Evolutionary conservation across 2,329 filamentous ascomycete species (phyloP).

Genomic region (Dactylellina leptospora): DNA sequence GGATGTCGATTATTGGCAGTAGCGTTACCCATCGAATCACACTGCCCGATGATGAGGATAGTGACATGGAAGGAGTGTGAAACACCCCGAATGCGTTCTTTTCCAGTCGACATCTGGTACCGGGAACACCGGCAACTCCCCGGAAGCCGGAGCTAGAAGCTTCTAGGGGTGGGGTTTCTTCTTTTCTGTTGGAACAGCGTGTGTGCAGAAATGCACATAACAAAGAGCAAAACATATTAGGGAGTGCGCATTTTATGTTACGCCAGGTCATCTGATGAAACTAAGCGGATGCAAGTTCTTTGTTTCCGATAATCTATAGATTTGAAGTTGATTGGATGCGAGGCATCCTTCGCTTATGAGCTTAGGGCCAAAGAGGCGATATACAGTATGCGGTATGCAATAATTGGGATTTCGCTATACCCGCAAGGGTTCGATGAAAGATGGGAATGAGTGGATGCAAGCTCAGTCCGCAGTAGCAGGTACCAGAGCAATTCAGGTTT

Average conservation of each 20-base stretch:
- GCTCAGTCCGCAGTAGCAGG: constrained; percentile 10
- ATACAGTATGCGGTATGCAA: constrained; percentile 35
- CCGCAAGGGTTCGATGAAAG: constrained; percentile 13
- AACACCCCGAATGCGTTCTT: not conserved
- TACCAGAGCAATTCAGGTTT: not conserved
- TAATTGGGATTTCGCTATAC: constrained; percentile 21
- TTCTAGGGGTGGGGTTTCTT: not conserved
- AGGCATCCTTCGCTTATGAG: constrained; percentile 39
- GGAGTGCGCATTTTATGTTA: constrained; percentile 18
- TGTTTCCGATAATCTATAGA: constrained; percentile 45
- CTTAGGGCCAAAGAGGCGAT: constrained; percentile 42
- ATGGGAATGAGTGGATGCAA: constrained; percentile 5
- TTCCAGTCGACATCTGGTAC: not conserved
- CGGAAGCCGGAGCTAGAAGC: not conserved
- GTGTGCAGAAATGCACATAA: not conserved
- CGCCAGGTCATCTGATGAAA: constrained; percentile 44
- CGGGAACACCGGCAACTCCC: not conserved
- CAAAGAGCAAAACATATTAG: not conserved
- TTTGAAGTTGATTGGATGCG: constrained; percentile 41
- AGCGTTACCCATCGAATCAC: constrained; percentile 43
- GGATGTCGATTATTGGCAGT: constrained; percentile 34
- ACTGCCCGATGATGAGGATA: constrained; percentile 43
- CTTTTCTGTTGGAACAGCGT: not conserved
- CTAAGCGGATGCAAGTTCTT: constrained; percentile 46
- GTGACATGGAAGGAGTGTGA: constrained; percentile 36